Base-by-base conservation (phyloP, 2,329 filamentous ascomycete species). In the Fusarium sp. region DNA sequence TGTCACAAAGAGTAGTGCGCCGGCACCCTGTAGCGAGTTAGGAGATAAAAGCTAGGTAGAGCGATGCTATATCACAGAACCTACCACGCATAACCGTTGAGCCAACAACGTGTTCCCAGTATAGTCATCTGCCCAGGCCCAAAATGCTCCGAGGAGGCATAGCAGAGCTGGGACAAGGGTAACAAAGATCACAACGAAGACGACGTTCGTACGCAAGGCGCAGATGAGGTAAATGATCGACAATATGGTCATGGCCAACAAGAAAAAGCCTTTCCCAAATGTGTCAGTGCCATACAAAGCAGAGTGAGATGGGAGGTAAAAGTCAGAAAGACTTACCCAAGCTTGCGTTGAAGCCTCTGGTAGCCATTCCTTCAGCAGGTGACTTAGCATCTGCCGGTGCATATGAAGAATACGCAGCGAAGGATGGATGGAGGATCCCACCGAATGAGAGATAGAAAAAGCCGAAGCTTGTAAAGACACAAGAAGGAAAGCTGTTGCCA, bases 31-130 rank as follows among this genome's bases (percentile, higher is more conserved):
- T 9, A 5, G 11, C 1, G 3, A 13, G 24, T 14, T 14, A 6
- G 7, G 4, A 26, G n/a, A 6, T 26, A 9, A 5, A 13, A 5
- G 7, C 6, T 15, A 6, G 22, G 1, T 18, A 15, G 11, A 5
- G 6, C 1, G 1, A 10, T 5, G 15, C 18, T 44, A 11, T 1
- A 9, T 6, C 7, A 42, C 1, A 26, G 4, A 26, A 26, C 42
- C 0, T 26, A 45, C 42, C 42, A 45, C 24, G 7, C 42, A 26
- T 4, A 45, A 11, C 5, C 42, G 17, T 6, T 45, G 42, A 9
- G 42, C 42, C 11, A 45, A 20, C 11, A 45, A 45, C 3, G 24
- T 45, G 17, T 45, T 45, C 4, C 17, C 42, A 14, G 24, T 26
- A 20, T 45, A 45, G 42, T 45, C 42, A 4, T 45, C 42, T 11